A percentile compares a stretch with the other conserved stretches of the same genome.
Evolutionary conservation across 495 filamentous ascomycete genomes (phyloP).

Genomic region (Trichoderma orchidacearum): DNA sequence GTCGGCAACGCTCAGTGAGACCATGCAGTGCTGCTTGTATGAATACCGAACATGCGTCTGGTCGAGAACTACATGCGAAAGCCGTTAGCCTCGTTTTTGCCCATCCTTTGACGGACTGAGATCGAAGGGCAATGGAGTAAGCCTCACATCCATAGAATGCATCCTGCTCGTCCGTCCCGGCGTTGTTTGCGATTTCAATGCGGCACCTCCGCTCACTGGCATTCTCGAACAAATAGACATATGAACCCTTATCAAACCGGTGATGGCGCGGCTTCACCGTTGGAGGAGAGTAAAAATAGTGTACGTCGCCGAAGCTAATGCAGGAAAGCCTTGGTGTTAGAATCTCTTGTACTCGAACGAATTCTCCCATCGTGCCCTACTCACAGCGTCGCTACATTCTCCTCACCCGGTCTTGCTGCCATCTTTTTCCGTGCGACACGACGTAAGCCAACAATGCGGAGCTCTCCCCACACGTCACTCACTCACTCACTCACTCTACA

Average conservation of each 20-base stretch:
- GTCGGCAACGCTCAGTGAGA: constrained; percentile 60
- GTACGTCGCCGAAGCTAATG: constrained; percentile 70
- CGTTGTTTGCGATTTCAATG: constrained; percentile 78
- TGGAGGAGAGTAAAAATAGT: constrained; percentile 74
- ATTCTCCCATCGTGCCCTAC: constrained; percentile 14
- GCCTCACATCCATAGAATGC: constrained; percentile 75
- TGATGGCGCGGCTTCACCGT: constrained; percentile 60
- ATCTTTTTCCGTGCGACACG: constrained; percentile 28
- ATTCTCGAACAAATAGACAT: constrained; percentile 77
- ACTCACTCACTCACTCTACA: too few relatives aligned
- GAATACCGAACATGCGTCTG: constrained; percentile 54
- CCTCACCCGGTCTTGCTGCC: constrained; percentile 68
- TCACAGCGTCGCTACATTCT: constrained; percentile 68
- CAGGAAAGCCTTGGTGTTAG: not conserved
- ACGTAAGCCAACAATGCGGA: not conserved
- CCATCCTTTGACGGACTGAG: too few relatives aligned
- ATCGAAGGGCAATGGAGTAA: too few relatives aligned
- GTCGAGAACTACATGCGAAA: constrained; percentile 41
- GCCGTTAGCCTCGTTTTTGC: too few relatives aligned
- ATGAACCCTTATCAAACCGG: constrained; percentile 80
- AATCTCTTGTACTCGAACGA: not conserved
- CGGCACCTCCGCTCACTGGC: constrained; percentile 51
- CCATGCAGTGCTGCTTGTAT: constrained; percentile 62
- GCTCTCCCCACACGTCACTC: too few relatives aligned
- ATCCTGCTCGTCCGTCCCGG: constrained; percentile 77